These are phyloP conservation scores for Myotisia sp. DNA, from an alignment of 2,329 filamentous ascomycete genomes.

Conservation along the genomic window DNA sequence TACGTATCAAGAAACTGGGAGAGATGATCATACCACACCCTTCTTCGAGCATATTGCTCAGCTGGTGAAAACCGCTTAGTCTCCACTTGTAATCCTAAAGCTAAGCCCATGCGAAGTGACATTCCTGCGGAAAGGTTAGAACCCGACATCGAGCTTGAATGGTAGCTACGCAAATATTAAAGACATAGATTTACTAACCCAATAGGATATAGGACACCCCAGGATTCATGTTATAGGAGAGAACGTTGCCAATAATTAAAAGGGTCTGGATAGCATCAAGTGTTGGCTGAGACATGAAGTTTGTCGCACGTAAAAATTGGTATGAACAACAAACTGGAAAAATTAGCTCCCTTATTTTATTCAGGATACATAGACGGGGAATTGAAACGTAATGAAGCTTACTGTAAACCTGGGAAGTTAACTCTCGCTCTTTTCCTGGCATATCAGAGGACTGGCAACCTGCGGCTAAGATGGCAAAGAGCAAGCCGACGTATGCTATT, in stretches of 20 bases:
- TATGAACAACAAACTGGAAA: conserved; percentile 47
- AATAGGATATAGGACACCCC: conserved; percentile 49
- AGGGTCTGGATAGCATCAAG: conserved; percentile 49
- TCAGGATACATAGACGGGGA: background rate
- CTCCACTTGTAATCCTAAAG: conserved; percentile 45
- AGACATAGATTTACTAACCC: conserved; percentile 20
- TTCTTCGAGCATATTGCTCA: conserved; percentile 33
- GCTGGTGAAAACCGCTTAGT: conserved; percentile 39
- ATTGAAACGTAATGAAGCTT: conserved; percentile 12
- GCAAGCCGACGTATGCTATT: conserved; percentile 44
- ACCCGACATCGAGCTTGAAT: background rate
- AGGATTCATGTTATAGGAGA: conserved; percentile 51
- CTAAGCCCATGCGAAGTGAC: conserved; percentile 46
- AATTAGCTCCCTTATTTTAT: background rate
- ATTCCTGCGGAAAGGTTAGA: conserved; percentile 29
- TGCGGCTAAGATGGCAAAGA: conserved; percentile 49
- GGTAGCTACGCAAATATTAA: background rate
- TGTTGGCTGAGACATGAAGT: conserved; percentile 48
- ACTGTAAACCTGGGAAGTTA: conserved; percentile 52
- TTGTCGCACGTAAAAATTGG: conserved; percentile 49
- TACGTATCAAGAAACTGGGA: conserved; percentile 3
- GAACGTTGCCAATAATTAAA: conserved; percentile 47
- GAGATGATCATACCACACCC: conserved; percentile 28
- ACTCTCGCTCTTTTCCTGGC: conserved; percentile 44
- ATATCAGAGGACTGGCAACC: conserved; percentile 47